Percentiles rank a stretch among this genome's conserved stretches.
These are phyloP conservation scores for Mytilinidion resinicola DNA, from an alignment of 495 filamentous ascomycete species.

Conservation along the genomic window DNA sequence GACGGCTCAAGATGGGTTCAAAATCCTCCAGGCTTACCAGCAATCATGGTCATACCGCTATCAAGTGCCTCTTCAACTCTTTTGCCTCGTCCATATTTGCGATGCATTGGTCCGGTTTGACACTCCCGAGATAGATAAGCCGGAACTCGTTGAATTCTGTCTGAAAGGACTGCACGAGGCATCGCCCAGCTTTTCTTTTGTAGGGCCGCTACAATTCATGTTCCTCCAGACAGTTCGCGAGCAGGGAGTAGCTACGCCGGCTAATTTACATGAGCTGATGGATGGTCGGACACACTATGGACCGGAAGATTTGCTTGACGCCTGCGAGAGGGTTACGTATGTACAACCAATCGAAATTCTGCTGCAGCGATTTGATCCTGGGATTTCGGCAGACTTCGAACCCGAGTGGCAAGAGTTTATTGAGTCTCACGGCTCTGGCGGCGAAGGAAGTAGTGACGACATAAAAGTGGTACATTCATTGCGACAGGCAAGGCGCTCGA, in stretches of 20 bases:
- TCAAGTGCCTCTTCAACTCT: slow-evolving; percentile 35
- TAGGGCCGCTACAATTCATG: slow-evolving; percentile 36
- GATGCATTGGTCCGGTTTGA: slow-evolving; percentile 31
- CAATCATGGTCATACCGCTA: slow-evolving; percentile 29
- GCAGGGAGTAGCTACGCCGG: neutral
- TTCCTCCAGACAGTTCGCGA: slow-evolving; percentile 25
- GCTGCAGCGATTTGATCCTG: slow-evolving; percentile 4
- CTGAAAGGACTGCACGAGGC: slow-evolving; percentile 29
- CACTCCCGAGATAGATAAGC: slow-evolving; percentile 1
- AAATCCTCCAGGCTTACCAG: slow-evolving; percentile 17
- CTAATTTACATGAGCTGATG: slow-evolving; percentile 5
- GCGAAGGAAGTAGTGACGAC: neutral
- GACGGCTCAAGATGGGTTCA: slow-evolving; percentile 2
- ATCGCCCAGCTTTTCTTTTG: slow-evolving; percentile 26
- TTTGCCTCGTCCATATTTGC: slow-evolving; percentile 33
- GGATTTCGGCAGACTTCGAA: slow-evolving; percentile 3
- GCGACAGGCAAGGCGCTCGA: neutral
- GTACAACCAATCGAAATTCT: slow-evolving; percentile 10
- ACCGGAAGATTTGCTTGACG: slow-evolving; percentile 11
- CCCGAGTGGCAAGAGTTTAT: slow-evolving; percentile 9
- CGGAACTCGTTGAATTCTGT: slow-evolving; percentile 30
- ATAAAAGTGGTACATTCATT: neutral
- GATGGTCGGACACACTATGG: slow-evolving; percentile 4
- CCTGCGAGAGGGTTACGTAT: slow-evolving; percentile 11
- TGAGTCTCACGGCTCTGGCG: neutral